phyloP scores from a whole-genome alignment of 2,329 filamentous ascomycete genomes.

The Chaetomium sp. region DNA sequence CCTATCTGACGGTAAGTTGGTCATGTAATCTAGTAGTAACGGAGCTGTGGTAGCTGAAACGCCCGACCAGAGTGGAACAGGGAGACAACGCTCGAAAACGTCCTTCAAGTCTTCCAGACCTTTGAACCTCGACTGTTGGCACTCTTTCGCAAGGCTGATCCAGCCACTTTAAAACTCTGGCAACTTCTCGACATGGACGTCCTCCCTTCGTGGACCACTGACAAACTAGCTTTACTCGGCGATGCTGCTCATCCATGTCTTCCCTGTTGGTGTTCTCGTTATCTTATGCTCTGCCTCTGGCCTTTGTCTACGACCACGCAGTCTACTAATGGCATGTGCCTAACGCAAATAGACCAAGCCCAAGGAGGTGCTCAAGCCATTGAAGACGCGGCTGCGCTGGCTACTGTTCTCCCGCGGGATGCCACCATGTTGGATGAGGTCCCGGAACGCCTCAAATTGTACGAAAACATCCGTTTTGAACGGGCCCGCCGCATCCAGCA shows the following conservation, averaged over 20 bases:
- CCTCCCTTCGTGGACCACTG: constrained; percentile 10
- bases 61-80: constrained; percentile 2
- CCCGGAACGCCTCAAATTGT: constrained; percentile 9
- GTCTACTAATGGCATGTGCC: neutral
- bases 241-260: constrained; percentile 12
- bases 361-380: constrained; percentile 7
- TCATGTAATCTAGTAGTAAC: neutral
- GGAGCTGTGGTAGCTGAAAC: neutral
- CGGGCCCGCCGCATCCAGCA: constrained; percentile 21
- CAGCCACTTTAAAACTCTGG: constrained; percentile 7
- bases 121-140: constrained; percentile 3
- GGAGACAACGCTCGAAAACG: neutral
- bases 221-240: constrained; percentile 9
- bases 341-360: neutral
- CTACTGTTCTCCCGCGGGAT: constrained; percentile 1
- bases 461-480: constrained; percentile 10
- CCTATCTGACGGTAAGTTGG: constrained; percentile 3
- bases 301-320: neutral
- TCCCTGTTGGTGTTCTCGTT: constrained; percentile 8
- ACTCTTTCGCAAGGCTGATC: constrained; percentile 8
- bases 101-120: constrained; percentile 7
- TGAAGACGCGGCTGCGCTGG: constrained; percentile 9
- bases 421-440: constrained; percentile 1
- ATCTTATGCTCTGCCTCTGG: neutral
- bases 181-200: constrained; percentile 12